These are phyloP conservation scores for Candida sp. DNA, from an alignment of 1,139 yeast species.

Conservation along the genomic window DNA sequence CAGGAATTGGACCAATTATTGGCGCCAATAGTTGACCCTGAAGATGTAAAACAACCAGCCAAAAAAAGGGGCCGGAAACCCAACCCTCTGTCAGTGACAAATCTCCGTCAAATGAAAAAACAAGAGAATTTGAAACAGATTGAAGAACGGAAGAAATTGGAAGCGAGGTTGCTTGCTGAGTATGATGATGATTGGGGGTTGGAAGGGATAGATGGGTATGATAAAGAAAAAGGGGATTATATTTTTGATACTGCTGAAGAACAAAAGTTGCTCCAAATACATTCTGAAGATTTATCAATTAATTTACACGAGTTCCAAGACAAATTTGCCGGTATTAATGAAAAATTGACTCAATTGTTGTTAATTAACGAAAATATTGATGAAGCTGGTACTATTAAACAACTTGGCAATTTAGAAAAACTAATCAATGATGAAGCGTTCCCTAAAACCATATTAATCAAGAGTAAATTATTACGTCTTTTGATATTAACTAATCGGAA, in stretches of 20 bases:
- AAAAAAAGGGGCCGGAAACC: conserved; percentile 3
- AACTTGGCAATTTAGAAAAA: conserved; percentile 17
- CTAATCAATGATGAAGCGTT: conserved; percentile 10
- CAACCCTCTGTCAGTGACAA: conserved; percentile 3
- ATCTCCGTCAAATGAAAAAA: conserved; percentile 13
- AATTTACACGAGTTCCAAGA: conserved; percentile 12
- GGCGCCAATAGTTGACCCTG: conserved; percentile 7
- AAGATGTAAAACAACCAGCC: conserved; percentile 5
- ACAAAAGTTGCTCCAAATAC: conserved; percentile 26
- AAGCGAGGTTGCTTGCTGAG: conserved; percentile 15
- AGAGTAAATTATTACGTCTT: conserved; percentile 29
- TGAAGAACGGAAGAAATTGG: conserved; percentile 21
- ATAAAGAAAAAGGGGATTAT: conserved; percentile 28
- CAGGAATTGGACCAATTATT: conserved; percentile 15
- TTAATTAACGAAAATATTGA: conserved; percentile 11
- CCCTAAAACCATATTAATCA: conserved; percentile 28
- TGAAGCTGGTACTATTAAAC: conserved; percentile 11
- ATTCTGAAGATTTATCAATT: conserved; percentile 16
- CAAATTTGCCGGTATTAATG: conserved; percentile 19
- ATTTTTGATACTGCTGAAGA: conserved; percentile 31
- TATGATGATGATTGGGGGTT: conserved; percentile 47
- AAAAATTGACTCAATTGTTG: conserved; percentile 14
- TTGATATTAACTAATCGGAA: conserved; percentile 31
- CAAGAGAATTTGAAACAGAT: conserved; percentile 11
- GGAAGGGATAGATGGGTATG: conserved; percentile 23